These are phyloP conservation scores for Neoarthrinium moseri DNA, from an alignment of 2,329 filamentous ascomycete genomes.

Conservation along the genomic window DNA sequence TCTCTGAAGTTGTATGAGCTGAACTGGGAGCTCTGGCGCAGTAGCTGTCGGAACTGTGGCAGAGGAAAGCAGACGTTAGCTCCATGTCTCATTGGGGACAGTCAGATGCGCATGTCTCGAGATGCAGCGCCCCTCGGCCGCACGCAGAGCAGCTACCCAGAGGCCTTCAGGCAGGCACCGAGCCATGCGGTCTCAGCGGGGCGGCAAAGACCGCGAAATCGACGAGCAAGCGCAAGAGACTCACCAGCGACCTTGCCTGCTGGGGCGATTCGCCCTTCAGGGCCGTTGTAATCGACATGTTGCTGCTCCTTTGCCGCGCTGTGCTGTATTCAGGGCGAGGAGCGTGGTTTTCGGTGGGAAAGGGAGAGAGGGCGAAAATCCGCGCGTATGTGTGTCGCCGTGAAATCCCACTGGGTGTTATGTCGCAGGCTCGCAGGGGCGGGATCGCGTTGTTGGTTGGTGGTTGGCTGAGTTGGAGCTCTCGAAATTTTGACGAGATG, in stretches of 20 bases:
- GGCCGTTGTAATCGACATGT: conserved; percentile 31
- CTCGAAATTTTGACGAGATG: conserved; percentile 2
- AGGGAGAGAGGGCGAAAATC: too few relatives aligned
- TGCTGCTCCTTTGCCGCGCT: background rate
- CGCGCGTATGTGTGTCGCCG: too few relatives aligned
- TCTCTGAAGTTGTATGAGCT: conserved; percentile 96
- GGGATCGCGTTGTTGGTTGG: conserved; percentile 1
- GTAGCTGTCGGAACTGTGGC: conserved; percentile 80
- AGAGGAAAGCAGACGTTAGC: conserved; percentile 10
- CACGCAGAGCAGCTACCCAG: too few relatives aligned
- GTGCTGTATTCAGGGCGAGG: too few relatives aligned
- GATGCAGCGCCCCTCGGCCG: too few relatives aligned
- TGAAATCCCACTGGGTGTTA: too few relatives aligned
- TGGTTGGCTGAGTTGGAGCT: conserved; percentile 1
- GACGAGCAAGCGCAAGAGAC: conserved; percentile 16
- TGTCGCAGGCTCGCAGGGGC: too few relatives aligned
- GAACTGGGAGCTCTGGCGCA: conserved; percentile 85
- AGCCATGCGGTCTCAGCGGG: background rate
- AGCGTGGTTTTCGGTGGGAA: too few relatives aligned
- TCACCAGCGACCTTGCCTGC: conserved; percentile 56
- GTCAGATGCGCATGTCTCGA: background rate
- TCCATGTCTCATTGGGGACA: background rate
- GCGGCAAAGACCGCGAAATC: too few relatives aligned
- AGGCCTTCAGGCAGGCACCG: background rate
- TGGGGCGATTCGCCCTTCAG: conserved; percentile 55